phyloP scores from a whole-genome alignment of 805 yeast species.

The Candida suzukii region DNA sequence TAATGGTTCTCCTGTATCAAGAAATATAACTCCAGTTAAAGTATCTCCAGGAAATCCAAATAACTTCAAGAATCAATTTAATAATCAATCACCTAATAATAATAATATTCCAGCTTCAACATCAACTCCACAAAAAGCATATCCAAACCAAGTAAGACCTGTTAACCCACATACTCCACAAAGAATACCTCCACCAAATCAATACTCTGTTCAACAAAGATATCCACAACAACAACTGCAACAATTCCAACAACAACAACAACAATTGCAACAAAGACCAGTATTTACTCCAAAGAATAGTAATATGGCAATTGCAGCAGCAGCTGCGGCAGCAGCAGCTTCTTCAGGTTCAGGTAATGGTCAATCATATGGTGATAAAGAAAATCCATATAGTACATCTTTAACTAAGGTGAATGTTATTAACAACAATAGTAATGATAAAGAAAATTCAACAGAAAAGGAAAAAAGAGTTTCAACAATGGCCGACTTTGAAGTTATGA shows the following conservation, averaged over 20 bases:
- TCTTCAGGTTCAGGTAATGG: too few species aligned
- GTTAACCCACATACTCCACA: too few species aligned
- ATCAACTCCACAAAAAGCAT: neutral
- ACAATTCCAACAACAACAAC: conserved; percentile 21
- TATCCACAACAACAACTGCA: too few species aligned
- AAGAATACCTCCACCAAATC: neutral
- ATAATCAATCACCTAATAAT: conserved; percentile 1
- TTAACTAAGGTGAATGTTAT: too few species aligned
- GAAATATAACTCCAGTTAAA: conserved; percentile 5
- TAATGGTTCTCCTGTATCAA: conserved; percentile 12
- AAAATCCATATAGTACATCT: conserved; percentile 2
- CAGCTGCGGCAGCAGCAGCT: conserved; percentile 27
- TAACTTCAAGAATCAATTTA: neutral
- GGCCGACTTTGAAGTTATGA: conserved; percentile 84
- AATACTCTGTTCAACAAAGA: conserved; percentile 1
- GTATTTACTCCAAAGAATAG: conserved; percentile 7
- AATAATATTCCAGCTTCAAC: neutral
- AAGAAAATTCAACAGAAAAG: too few species aligned
- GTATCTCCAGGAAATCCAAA: conserved; percentile 3
- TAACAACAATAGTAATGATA: too few species aligned
- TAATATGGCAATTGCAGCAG: conserved; percentile 25
- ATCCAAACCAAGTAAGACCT: too few species aligned
- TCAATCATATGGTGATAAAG: too few species aligned
- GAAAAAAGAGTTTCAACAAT: conserved; percentile 53
- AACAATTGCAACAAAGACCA: conserved; percentile 11